Conservation (phyloP, 805 yeast genomes). For the Candida pseudofarinosa region DNA sequence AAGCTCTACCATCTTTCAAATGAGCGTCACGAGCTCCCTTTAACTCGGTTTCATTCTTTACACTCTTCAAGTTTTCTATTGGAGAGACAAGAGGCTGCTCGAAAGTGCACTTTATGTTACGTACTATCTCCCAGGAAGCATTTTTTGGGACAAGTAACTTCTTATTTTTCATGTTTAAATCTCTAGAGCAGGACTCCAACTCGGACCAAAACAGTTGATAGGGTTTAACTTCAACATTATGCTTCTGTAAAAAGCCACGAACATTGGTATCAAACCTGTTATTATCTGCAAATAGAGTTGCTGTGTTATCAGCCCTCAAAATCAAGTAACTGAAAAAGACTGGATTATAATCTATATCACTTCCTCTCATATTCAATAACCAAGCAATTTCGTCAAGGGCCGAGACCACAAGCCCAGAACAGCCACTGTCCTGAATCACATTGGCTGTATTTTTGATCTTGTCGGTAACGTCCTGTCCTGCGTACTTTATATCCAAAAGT, state of each 20-base stretch:
- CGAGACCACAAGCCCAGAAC: constrained; percentile 38
- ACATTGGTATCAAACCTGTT: constrained; percentile 34
- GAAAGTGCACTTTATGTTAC: constrained; percentile 28
- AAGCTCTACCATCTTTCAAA: constrained; percentile 56
- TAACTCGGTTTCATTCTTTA: constrained; percentile 48
- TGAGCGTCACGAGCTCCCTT: constrained; percentile 51
- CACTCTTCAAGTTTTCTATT: constrained; percentile 47
- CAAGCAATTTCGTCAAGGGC: constrained; percentile 53
- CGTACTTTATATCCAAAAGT: constrained; percentile 46
- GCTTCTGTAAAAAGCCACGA: constrained; percentile 18
- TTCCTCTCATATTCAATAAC: constrained; percentile 53
- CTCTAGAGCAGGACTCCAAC: constrained; percentile 35
- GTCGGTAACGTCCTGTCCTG: constrained; percentile 60
- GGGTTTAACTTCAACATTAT: constrained; percentile 29
- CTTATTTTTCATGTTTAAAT: constrained; percentile 25
- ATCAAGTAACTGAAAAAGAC: constrained; percentile 45
- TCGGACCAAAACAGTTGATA: constrained; percentile 46
- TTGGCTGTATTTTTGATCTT: constrained; percentile 51
- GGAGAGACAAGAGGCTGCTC: constrained; percentile 30
- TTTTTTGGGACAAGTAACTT: constrained; percentile 27
- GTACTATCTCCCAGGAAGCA: constrained; percentile 39
- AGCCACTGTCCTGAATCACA: constrained; percentile 20
- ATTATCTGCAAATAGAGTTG: constrained; percentile 41
- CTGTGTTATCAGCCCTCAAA: constrained; percentile 20
- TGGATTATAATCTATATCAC: constrained; percentile 53